Percentiles rank a stretch among this genome's conserved stretches.
phyloP scores from a whole-genome alignment of 139 green algal species.

The Chlamydomonas sp. region DNA sequence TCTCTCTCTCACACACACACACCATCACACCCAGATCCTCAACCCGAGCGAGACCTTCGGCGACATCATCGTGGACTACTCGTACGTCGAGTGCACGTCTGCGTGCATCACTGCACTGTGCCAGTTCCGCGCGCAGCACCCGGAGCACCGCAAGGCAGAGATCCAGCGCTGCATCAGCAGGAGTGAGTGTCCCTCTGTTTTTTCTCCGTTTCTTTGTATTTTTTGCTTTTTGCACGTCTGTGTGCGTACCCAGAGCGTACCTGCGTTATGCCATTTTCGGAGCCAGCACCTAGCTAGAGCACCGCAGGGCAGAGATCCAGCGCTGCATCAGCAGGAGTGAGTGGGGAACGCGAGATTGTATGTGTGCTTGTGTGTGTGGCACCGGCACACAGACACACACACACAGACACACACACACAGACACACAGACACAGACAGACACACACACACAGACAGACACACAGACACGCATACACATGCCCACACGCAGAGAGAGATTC shows the following conservation, averaged over 20 bases:
- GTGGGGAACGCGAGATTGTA: no score
- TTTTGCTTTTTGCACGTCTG: conserved; percentile 84
- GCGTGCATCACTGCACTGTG: conserved; percentile 87
- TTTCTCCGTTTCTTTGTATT: no score
- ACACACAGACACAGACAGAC: no score
- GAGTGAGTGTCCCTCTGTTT: background rate
- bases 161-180: conserved; percentile 24
- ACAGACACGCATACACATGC: no score
- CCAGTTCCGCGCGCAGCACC: conserved; percentile 53
- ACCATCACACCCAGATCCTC: no score
- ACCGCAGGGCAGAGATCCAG: conserved; percentile 34
- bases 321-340: background rate
- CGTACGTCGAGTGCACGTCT: conserved; percentile 92
- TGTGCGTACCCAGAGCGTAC: no score
- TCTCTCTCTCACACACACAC: no score
- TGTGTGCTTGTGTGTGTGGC: conserved; percentile 2
- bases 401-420: no score
- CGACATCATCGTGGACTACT: conserved; percentile 99
- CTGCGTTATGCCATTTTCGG: conserved; percentile 68
- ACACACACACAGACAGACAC: no score
- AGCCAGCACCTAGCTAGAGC: conserved; percentile 35
- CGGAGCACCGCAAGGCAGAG: conserved; percentile 33
- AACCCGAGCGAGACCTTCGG: conserved; percentile 98
- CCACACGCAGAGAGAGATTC: no score
- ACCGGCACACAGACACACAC: no score